phyloP scores from a whole-genome alignment of 1,284 basidiomycete genomes.

The Microbotryum lychnidis-dioicae region DNA sequence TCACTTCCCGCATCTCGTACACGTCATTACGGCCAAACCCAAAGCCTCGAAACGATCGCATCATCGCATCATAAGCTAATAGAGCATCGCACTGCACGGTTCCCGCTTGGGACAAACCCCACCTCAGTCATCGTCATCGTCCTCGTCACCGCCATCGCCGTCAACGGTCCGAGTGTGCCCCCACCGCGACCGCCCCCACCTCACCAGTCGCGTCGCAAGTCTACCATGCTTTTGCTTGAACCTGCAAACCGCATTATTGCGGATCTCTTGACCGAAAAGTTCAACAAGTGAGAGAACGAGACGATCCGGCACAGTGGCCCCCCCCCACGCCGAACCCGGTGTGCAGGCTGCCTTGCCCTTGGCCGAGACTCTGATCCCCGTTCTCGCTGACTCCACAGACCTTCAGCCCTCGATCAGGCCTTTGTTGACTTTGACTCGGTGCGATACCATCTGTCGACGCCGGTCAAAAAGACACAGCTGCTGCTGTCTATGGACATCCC shows the following conservation, averaged over 20 bases:
- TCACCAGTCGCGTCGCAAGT: background rate
- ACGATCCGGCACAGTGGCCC: too few species aligned
- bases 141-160: background rate
- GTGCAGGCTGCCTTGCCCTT: background rate
- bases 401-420: constrained; percentile 80
- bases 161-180: background rate
- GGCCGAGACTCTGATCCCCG: background rate
- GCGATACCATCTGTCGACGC: constrained; percentile 83
- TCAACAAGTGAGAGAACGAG: constrained; percentile 57
- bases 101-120: background rate
- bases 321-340: background rate
- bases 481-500: constrained; percentile 92
- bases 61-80: background rate
- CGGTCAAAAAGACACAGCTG: constrained; percentile 60
- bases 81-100: background rate
- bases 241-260: constrained; percentile 73
- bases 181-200: background rate
- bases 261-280: constrained; percentile 82
- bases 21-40: too few species aligned
- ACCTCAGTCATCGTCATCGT: background rate
- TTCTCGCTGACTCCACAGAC: constrained; percentile 47
- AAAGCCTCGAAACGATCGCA: background rate
- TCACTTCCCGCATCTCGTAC: too few species aligned
- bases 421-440: constrained; percentile 99
- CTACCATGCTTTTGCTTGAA: constrained; percentile 21